Percentiles rank a stretch among this genome's conserved stretches.
phyloP scores from a whole-genome alignment of 306 rosid species.

The Prunus fruticosa region DNA sequence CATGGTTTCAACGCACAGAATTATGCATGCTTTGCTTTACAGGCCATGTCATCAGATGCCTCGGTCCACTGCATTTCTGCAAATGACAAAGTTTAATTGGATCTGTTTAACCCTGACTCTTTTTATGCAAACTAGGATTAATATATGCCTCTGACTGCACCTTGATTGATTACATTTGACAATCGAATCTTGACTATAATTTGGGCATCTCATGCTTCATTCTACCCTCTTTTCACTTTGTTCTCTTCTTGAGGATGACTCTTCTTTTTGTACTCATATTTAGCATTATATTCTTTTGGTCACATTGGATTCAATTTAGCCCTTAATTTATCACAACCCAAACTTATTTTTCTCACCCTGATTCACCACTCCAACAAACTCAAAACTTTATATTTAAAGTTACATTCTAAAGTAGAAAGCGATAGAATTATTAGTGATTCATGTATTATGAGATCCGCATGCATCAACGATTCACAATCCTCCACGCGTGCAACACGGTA shows the following conservation, averaged over 20 bases:
- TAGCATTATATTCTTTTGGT: not conserved
- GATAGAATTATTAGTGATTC: too few relatives aligned
- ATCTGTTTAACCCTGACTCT: conserved; percentile 14
- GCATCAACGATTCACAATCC: too few relatives aligned
- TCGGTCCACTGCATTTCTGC: conserved; percentile 38
- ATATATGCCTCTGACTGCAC: not conserved
- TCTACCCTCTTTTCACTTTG: conserved; percentile 21
- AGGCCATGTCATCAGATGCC: conserved; percentile 40
- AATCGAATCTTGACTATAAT: conserved; percentile 35
- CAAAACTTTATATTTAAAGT: not conserved
- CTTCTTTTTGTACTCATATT: conserved; percentile 16
- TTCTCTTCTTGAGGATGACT: conserved; percentile 23
- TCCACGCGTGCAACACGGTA: not conserved
- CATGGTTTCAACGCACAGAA: not conserved
- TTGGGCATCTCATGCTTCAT: conserved; percentile 46
- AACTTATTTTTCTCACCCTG: not conserved
- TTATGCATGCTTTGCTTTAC: not conserved
- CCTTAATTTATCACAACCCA: not conserved
- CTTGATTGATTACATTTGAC: conserved; percentile 19
- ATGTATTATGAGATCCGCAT: too few relatives aligned
- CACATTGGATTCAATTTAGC: not conserved
- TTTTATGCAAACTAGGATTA: not conserved
- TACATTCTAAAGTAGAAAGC: too few relatives aligned
- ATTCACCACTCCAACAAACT: not conserved
- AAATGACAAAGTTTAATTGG: conserved; percentile 22